Evolutionary conservation across 2,329 filamentous ascomycete species (phyloP).

Genomic region (Sclerotinia minor): DNA sequence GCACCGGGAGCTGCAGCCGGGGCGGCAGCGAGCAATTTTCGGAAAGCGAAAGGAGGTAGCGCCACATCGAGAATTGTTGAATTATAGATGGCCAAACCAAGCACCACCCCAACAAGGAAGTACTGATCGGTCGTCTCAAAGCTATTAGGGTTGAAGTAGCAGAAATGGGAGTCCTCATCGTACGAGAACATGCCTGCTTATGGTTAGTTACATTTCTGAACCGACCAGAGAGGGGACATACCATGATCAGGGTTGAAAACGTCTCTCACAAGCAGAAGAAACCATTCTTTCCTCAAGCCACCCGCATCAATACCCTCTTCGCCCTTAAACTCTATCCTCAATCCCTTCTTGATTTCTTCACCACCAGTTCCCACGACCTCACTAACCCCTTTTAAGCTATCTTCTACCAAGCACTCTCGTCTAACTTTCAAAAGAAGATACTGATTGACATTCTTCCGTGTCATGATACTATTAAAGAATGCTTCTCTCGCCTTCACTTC

Average conservation of each 20-base stretch:
- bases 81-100: slow-evolving; percentile 92
- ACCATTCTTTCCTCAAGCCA: slow-evolving; percentile 92
- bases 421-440: slow-evolving; percentile 76
- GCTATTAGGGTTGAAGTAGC: slow-evolving; percentile 89
- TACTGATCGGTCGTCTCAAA: slow-evolving; percentile 92
- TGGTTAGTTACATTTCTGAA: slow-evolving; percentile 26
- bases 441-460: slow-evolving; percentile 69
- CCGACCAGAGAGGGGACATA: slow-evolving; percentile 47
- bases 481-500: slow-evolving; percentile 82
- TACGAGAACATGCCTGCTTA: slow-evolving; percentile 80
- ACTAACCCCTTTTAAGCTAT: slow-evolving; percentile 81
- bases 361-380: slow-evolving; percentile 77
- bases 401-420: slow-evolving; percentile 83
- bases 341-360: slow-evolving; percentile 86
- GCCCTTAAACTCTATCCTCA: slow-evolving; percentile 80
- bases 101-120: slow-evolving; percentile 82
- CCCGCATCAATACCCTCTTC: slow-evolving; percentile 92
- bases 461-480: slow-evolving; percentile 87
- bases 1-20: slow-evolving; percentile 59
- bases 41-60: slow-evolving; percentile 84
- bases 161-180: slow-evolving; percentile 85
- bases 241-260: slow-evolving; percentile 89
- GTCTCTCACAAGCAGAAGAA: slow-evolving; percentile 81
- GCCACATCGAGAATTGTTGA: slow-evolving; percentile 89
- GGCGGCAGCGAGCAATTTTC: slow-evolving; percentile 77